A percentile compares a stretch with the other conserved stretches of the same genome.
phyloP scores from a whole-genome alignment of 1,284 basidiomycete species.

The Melampsora abietis-canadensis region DNA sequence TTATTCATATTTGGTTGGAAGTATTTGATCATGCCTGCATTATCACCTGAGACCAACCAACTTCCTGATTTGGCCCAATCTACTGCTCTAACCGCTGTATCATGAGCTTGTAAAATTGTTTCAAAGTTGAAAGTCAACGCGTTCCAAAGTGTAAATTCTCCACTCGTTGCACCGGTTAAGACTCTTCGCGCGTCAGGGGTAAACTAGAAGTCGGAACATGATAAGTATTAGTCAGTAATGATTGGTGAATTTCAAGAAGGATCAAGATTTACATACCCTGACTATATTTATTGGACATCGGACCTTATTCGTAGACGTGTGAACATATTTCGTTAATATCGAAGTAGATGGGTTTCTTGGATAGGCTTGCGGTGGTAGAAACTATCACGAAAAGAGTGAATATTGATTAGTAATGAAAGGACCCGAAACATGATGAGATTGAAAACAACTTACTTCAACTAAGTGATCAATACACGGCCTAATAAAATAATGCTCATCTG shows the following conservation, averaged over 20 bases:
- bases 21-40: conserved; percentile 92
- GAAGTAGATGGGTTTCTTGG: conserved; percentile 82
- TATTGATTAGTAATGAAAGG: conserved; percentile 34
- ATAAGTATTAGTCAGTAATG: neutral
- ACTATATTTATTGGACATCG: conserved; percentile 94
- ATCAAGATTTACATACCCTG: conserved; percentile 61
- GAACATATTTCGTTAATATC: conserved; percentile 89
- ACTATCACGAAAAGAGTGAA: conserved; percentile 57
- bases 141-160: conserved; percentile 99
- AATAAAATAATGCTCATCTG: conserved; percentile 42
- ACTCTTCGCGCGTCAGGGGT: conserved; percentile 90
- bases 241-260: too few relatives aligned
- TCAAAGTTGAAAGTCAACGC: conserved; percentile 99
- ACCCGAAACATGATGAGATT: conserved; percentile 2
- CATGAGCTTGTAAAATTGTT: conserved; percentile 89
- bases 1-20: conserved; percentile 99
- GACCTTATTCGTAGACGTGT: conserved; percentile 98
- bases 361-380: conserved; percentile 87
- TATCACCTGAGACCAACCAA: conserved; percentile 88
- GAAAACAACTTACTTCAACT: conserved; percentile 47
- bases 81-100: conserved; percentile 84
- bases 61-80: conserved; percentile 85
- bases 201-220: conserved; percentile 63
- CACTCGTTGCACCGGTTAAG: conserved; percentile 89
- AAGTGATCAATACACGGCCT: conserved; percentile 46